A percentile compares a stretch with the other conserved stretches of the same genome.
Conservation (phyloP, 2,329 filamentous ascomycete species). For the Aspergillus caelatus region DNA sequence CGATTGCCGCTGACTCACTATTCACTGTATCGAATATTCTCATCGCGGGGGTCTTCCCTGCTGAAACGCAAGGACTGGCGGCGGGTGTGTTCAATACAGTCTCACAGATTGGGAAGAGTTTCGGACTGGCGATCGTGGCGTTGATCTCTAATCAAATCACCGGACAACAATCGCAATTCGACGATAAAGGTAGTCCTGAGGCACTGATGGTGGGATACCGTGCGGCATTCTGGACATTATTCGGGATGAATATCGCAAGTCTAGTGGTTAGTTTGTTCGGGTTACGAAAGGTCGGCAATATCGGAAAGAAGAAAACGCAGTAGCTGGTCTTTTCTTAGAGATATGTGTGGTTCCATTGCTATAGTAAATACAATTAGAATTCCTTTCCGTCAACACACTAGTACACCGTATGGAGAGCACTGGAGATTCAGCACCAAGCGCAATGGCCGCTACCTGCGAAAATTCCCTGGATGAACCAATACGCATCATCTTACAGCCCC, state of each 20-base stretch:
- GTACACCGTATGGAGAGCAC: no score
- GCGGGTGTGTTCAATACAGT: slow-evolving; percentile 64
- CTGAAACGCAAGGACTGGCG: slow-evolving; percentile 58
- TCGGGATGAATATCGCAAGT: neutral
- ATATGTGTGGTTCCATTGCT: neutral
- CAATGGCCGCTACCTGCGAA: no score
- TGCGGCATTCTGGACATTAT: slow-evolving; percentile 51
- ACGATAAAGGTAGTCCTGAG: slow-evolving; percentile 14
- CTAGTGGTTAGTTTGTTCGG: neutral
- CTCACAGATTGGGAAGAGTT: slow-evolving; percentile 56
- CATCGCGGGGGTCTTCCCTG: slow-evolving; percentile 58
- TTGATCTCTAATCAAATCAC: slow-evolving; percentile 43
- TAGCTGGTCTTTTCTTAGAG: neutral
- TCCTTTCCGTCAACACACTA: no score
- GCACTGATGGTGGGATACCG: slow-evolving; percentile 54
- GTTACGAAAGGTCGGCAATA: neutral
- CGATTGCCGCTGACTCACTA: slow-evolving; percentile 27
- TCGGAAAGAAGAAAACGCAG: slow-evolving; percentile 9
- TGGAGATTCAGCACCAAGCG: no score
- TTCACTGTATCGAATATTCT: slow-evolving; percentile 61
- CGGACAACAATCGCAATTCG: slow-evolving; percentile 17
- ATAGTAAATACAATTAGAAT: neutral
- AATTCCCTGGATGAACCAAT: no score
- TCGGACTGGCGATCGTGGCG: slow-evolving; percentile 55
- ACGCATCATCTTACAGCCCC: no score